phyloP scores from a whole-genome alignment of 192 early-diverging fungal genomes.

The Gonapodya prolifera region DNA sequence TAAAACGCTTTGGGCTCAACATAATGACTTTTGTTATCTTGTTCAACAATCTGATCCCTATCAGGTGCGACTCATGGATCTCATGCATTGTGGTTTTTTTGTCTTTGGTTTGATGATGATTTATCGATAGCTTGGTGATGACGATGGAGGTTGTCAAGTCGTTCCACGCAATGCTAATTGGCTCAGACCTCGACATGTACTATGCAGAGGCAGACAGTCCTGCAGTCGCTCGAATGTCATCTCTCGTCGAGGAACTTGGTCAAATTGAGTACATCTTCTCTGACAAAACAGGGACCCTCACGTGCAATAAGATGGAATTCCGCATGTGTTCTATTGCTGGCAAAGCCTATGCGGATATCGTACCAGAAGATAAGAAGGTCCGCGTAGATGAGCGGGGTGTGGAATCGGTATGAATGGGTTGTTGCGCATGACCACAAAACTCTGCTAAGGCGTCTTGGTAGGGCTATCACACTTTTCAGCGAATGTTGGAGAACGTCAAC shows the following conservation, averaged over 20 bases:
- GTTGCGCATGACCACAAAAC: conserved; percentile 24
- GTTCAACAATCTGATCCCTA: conserved; percentile 98
- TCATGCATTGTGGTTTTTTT: conserved; percentile 5
- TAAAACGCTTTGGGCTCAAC: conserved; percentile 54
- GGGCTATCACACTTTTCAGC: conserved; percentile 34
- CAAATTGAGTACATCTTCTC: conserved; percentile 97
- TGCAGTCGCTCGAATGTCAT: conserved; percentile 80
- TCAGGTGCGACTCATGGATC: conserved; percentile 37
- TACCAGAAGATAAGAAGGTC: conserved; percentile 83
- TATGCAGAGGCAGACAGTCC: conserved; percentile 86
- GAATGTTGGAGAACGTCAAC: conserved; percentile 22
- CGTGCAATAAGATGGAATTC: conserved; percentile 83
- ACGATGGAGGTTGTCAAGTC: conserved; percentile 99
- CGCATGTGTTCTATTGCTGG: conserved; percentile 84
- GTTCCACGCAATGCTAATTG: conserved; percentile 74
- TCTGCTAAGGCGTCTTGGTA: conserved; percentile 6
- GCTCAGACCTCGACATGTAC: conserved; percentile 91
- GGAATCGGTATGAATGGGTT: conserved; percentile 42
- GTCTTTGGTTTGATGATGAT: neutral
- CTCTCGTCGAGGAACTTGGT: conserved; percentile 91
- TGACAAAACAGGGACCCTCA: conserved; percentile 82
- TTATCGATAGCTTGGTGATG: conserved; percentile 65
- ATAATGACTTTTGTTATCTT: conserved; percentile 96
- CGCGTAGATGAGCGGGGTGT: conserved; percentile 43
- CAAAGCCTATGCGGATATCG: conserved; percentile 73